Conservation (phyloP, 1,139 yeast genomes). For the Kurtzmaniella quercitrusa region DNA sequence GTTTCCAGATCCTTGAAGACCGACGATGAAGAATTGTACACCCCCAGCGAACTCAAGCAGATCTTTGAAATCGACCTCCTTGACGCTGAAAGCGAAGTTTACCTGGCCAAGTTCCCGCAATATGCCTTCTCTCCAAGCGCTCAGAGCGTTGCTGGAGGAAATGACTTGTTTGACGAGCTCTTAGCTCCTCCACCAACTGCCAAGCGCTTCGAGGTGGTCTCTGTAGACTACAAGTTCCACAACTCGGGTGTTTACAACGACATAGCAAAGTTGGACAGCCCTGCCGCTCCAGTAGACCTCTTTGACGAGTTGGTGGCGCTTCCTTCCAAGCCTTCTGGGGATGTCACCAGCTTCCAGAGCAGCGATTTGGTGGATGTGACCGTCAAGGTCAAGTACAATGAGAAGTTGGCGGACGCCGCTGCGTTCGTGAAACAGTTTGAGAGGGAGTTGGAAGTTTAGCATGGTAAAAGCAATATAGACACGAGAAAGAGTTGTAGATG, state of each 20-base stretch:
- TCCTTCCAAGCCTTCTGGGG: conserved; percentile 16
- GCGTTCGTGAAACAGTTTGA: conserved; percentile 16
- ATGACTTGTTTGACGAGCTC: conserved; percentile 64
- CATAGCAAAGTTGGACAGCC: conserved; percentile 5
- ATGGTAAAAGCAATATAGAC: not conserved
- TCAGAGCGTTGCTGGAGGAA: conserved; percentile 7
- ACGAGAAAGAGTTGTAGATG: not conserved
- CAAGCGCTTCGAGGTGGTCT: conserved; percentile 50
- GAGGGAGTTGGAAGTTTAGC: not conserved
- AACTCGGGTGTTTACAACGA: conserved; percentile 4
- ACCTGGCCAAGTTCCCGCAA: conserved; percentile 41
- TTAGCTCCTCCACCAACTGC: conserved; percentile 54
- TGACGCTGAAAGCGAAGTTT: conserved; percentile 31
- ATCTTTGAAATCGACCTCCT: conserved; percentile 12
- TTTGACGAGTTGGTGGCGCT: conserved; percentile 49
- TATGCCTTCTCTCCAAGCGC: conserved; percentile 43
- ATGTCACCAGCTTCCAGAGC: conserved; percentile 5
- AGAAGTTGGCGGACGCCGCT: conserved; percentile 30
- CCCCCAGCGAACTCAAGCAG: not conserved
- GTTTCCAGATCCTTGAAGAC: conserved; percentile 10
- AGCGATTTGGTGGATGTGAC: conserved; percentile 34
- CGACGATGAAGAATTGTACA: conserved; percentile 21
- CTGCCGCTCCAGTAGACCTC: conserved; percentile 12
- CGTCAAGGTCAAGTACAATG: conserved; percentile 40
- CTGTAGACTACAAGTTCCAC: conserved; percentile 24